Conservation (phyloP, 2,329 filamentous ascomycete genomes). For the Fusarium brachygibbosum region DNA sequence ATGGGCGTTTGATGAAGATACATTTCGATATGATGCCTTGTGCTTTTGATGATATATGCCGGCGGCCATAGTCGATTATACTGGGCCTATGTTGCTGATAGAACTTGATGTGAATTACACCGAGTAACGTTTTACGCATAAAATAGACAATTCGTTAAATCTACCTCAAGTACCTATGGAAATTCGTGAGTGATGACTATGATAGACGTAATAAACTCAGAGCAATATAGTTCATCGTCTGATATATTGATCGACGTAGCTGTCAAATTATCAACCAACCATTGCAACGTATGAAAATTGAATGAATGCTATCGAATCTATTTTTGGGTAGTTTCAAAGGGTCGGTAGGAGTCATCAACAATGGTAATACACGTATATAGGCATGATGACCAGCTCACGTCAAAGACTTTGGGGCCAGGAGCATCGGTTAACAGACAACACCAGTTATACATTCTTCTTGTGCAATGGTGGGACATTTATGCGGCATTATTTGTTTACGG, state of each 20-base stretch:
- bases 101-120: slow-evolving; percentile 26
- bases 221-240: not conserved
- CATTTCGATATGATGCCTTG: slow-evolving; percentile 46
- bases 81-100: slow-evolving; percentile 34
- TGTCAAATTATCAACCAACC: not conserved
- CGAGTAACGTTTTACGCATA: slow-evolving; percentile 40
- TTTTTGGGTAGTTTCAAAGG: not conserved
- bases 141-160: slow-evolving; percentile 44
- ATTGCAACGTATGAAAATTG: not conserved
- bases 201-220: not conserved
- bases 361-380: not conserved
- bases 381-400: not conserved
- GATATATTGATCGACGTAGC: not conserved
- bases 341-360: not conserved
- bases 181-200: not conserved
- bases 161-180: not conserved
- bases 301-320: not conserved
- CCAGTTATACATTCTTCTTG: not conserved
- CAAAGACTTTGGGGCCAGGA: not conserved
- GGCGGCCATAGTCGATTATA: slow-evolving; percentile 26
- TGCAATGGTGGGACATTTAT: not conserved
- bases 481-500: slow-evolving; percentile 6
- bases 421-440: not conserved
- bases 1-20: slow-evolving; percentile 48
- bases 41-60: slow-evolving; percentile 41